Conservation (phyloP, 768 basidiomycete species). For the Pisolithus sp. region DNA sequence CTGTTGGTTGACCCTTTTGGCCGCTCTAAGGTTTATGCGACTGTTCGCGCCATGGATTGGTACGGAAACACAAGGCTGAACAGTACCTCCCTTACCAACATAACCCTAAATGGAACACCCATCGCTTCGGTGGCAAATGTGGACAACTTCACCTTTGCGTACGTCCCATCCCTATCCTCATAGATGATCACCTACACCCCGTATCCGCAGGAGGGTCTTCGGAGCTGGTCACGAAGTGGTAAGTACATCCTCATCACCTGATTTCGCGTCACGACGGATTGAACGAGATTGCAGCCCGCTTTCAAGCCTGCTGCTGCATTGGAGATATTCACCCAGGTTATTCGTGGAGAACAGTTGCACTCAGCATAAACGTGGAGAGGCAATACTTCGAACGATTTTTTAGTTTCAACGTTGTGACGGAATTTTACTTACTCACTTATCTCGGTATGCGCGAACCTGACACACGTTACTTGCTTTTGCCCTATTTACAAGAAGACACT, state of each 20-base stretch:
- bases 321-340: slow-evolving; percentile 53
- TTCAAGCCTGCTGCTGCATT: slow-evolving; percentile 55
- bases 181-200: background rate
- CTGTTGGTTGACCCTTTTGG: background rate
- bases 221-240: slow-evolving; percentile 60
- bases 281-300: slow-evolving; percentile 37
- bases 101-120: slow-evolving; percentile 46
- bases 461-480: no score
- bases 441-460: no score
- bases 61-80: slow-evolving; percentile 36
- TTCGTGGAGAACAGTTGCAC: slow-evolving; percentile 46
- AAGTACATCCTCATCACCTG: slow-evolving; percentile 15
- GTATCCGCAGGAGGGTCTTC: slow-evolving; percentile 41
- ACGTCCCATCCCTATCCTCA: slow-evolving; percentile 19
- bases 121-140: slow-evolving; percentile 60
- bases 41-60: slow-evolving; percentile 41
- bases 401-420: no score
- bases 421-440: no score
- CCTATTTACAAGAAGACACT: background rate
- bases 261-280: background rate
- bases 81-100: slow-evolving; percentile 41
- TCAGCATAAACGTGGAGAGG: slow-evolving; percentile 30
- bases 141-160: slow-evolving; percentile 65
- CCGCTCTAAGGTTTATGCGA: slow-evolving; percentile 25
- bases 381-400: no score